Percentiles rank a stretch among this genome's conserved stretches.
Conservation (phyloP, 139 green algal genomes). For the Chlamydomonas eustigma region DNA sequence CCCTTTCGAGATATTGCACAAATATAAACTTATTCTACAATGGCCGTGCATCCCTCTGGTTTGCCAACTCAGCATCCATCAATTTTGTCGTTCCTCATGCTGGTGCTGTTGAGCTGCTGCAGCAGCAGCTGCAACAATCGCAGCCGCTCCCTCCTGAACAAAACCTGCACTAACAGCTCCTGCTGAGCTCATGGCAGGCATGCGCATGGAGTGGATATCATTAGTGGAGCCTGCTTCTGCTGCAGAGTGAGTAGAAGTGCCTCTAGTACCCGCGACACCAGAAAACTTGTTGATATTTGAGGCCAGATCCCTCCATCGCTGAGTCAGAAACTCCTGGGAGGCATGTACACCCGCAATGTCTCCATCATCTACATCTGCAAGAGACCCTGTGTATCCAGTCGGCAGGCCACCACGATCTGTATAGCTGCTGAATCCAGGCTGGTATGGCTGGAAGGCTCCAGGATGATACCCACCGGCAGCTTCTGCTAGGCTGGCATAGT, state of each 20-base stretch:
- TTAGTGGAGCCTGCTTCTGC: background rate
- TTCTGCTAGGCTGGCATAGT: background rate
- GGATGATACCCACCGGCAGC: background rate
- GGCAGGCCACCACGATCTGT: background rate
- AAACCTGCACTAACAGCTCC: background rate
- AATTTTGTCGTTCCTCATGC: background rate
- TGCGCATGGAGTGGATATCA: background rate
- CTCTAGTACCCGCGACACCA: background rate
- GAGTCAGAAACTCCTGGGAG: background rate
- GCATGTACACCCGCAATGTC: background rate
- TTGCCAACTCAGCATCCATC: too few species aligned
- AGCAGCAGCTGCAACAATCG: background rate
- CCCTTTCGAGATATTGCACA: too few species aligned
- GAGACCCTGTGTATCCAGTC: background rate
- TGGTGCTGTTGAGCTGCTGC: background rate
- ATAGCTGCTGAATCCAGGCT: background rate
- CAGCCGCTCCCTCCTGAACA: background rate
- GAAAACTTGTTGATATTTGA: background rate
- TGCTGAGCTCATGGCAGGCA: background rate
- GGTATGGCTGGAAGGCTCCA: constrained; percentile 7
- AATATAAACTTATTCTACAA: too few species aligned
- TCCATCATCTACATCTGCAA: background rate
- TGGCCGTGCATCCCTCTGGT: too few species aligned
- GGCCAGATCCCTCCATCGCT: background rate
- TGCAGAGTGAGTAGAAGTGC: background rate